Evolutionary conservation across 2,329 filamentous ascomycete genomes (phyloP), one percentile per base, ranked within the genome.

Genomic region (Clonostachys solani): DNA sequence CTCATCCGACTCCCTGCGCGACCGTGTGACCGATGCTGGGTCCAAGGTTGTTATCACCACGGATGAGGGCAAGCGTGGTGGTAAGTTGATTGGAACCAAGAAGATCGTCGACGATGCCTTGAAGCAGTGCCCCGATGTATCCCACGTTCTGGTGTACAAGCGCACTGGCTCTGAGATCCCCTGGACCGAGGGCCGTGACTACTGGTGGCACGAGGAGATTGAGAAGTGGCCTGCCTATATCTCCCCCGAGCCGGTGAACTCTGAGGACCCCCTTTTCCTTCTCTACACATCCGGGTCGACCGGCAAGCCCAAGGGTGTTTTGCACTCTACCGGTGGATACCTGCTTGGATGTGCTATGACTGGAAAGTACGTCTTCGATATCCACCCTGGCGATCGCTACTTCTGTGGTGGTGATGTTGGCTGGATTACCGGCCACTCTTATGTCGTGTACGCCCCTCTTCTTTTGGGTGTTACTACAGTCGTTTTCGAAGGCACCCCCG

Each of bases 341-440:
- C 80, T 99, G n/a, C 73, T 97, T 8, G 94, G 94, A 50, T 92
- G 92, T 45, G 92, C 94, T 34, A 80, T 87, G 60, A 99, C 94
- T 12, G 92, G 92, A 69, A 99, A 97, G 73, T 97, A 99, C 67
- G 92, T 97, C 52, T 99, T 99, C 64, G 94, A 99, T 66, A 95
- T 99, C 53, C 94, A 99, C 67, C 86, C 92, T 52, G 84, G 87
- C 46, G 94, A 99, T 68, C 83, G 82, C 53, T 96, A 94, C 80
- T 97, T 97, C 80, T 99, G 94, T 60, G 94, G 92, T 67, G 94
- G 94, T 66, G 94, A 99, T 62, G 92, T 99, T 40, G 94, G 94
- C 54, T 99, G 94, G 94, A 97, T 99, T 65, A 99, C 94, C 33
- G 94, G 94, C 16, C 94, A 99, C 73, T 96, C 94, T 19, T 99